These are phyloP conservation scores for Aspergillus uvarum DNA, from an alignment of 2,329 filamentous ascomycete species.

Conservation along the genomic window DNA sequence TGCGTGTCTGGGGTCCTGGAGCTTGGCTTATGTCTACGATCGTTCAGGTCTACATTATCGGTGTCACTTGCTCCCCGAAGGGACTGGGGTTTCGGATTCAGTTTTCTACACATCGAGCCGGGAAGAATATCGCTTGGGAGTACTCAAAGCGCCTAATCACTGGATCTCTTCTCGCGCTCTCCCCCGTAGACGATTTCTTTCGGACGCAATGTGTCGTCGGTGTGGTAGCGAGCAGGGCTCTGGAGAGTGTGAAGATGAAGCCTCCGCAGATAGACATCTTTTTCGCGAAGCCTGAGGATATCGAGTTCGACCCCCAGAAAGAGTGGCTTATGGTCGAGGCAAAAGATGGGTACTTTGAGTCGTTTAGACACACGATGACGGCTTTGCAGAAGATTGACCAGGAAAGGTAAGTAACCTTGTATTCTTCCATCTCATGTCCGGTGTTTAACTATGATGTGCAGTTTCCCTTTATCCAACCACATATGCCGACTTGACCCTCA, in stretches of 20 bases:
- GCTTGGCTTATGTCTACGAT: background rate
- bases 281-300: conserved; percentile 61
- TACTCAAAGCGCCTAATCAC: conserved; percentile 59
- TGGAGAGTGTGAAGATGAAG: conserved; percentile 62
- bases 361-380: conserved; percentile 68
- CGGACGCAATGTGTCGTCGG: conserved; percentile 66
- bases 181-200: conserved; percentile 60
- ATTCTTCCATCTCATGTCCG: background rate
- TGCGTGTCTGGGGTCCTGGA: background rate
- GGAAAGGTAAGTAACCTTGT: conserved; percentile 46
- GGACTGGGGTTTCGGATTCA: conserved; percentile 67
- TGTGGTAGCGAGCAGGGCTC: conserved; percentile 67
- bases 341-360: conserved; percentile 72
- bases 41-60: conserved; percentile 64
- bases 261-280: conserved; percentile 75
- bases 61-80: conserved; percentile 61
- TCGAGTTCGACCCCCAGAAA: conserved; percentile 66
- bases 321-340: conserved; percentile 80
- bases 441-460: conserved; percentile 21
- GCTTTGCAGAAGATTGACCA: conserved; percentile 66
- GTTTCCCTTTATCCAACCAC: conserved; percentile 47
- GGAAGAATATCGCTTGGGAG: conserved; percentile 67
- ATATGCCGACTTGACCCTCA: conserved; percentile 41
- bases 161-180: conserved; percentile 57
- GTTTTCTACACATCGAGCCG: conserved; percentile 67